Evolutionary conservation across 2,329 filamentous ascomycete species (phyloP).

Genomic region (Phyllosticta citrichinensis): DNA sequence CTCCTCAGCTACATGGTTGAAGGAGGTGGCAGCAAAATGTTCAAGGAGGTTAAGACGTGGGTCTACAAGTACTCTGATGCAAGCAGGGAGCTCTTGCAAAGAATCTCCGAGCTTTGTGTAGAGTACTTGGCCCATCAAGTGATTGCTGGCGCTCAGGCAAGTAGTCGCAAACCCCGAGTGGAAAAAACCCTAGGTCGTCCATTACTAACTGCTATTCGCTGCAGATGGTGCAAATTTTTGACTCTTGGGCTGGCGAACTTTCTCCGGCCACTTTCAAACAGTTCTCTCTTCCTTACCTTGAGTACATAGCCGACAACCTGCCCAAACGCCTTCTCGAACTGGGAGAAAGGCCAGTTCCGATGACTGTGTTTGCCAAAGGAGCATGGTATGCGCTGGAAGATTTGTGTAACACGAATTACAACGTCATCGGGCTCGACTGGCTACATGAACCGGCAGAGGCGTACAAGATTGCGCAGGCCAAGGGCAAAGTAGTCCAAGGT

Average conservation of each 20-base stretch:
- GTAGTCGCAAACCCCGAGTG: conserved; percentile 13
- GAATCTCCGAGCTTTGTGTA: conserved; percentile 89
- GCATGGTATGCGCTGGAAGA: conserved; percentile 91
- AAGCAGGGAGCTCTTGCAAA: conserved; percentile 71
- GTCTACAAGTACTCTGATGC: conserved; percentile 80
- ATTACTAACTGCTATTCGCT: neutral
- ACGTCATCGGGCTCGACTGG: conserved; percentile 94
- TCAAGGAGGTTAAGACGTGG: conserved; percentile 92
- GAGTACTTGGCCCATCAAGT: conserved; percentile 92
- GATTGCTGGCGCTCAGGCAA: conserved; percentile 77
- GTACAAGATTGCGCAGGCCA: conserved; percentile 59
- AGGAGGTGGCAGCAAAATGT: conserved; percentile 90
- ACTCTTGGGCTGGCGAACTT: conserved; percentile 95
- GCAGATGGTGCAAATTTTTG: conserved; percentile 87
- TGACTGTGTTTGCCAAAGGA: conserved; percentile 97
- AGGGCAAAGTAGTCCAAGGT: conserved; percentile 75
- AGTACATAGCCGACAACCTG: conserved; percentile 71
- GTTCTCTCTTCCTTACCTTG: conserved; percentile 79
- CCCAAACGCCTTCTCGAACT: conserved; percentile 65
- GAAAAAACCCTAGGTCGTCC: neutral
- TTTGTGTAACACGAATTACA: conserved; percentile 78
- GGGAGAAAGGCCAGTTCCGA: conserved; percentile 71
- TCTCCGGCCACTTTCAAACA: conserved; percentile 72
- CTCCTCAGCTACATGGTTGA: conserved; percentile 98
- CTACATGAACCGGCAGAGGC: conserved; percentile 80